Percentiles rank a stretch among this genome's conserved stretches.
phyloP scores from a whole-genome alignment of 208 protist species.

The Plasmodiophora brassicae region DNA sequence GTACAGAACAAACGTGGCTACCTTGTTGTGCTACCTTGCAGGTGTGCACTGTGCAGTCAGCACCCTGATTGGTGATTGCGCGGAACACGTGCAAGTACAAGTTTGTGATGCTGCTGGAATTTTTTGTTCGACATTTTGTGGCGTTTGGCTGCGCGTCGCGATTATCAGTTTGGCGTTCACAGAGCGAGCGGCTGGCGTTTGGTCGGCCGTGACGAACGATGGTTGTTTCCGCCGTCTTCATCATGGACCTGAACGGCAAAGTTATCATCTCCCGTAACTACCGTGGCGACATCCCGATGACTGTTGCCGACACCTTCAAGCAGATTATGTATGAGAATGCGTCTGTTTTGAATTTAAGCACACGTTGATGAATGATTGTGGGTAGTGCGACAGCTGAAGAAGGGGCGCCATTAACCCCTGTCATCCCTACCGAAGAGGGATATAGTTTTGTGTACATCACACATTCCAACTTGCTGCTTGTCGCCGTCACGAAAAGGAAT shows the following conservation, averaged over 20 bases:
- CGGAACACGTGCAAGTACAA: too few species aligned
- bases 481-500: slow-evolving; percentile 89
- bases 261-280: slow-evolving; percentile 88
- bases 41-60: too few species aligned
- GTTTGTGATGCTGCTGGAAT: too few species aligned
- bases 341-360: neutral
- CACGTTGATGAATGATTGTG: neutral
- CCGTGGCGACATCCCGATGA: slow-evolving; percentile 81
- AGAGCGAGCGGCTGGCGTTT: too few species aligned
- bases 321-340: neutral
- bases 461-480: slow-evolving; percentile 79
- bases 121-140: too few species aligned
- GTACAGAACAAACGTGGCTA: too few species aligned
- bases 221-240: slow-evolving; percentile 82
- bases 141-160: too few species aligned
- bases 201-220: too few species aligned
- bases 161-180: too few species aligned
- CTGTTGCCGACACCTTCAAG: slow-evolving; percentile 62
- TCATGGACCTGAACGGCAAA: slow-evolving; percentile 84
- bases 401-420: neutral
- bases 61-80: too few species aligned
- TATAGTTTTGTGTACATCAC: slow-evolving; percentile 87
- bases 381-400: neutral
- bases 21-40: too few species aligned
- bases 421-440: slow-evolving; percentile 63